Base-by-base conservation (phyloP, 1,284 basidiomycete genomes). In the Boletellus deceptivus region DNA sequence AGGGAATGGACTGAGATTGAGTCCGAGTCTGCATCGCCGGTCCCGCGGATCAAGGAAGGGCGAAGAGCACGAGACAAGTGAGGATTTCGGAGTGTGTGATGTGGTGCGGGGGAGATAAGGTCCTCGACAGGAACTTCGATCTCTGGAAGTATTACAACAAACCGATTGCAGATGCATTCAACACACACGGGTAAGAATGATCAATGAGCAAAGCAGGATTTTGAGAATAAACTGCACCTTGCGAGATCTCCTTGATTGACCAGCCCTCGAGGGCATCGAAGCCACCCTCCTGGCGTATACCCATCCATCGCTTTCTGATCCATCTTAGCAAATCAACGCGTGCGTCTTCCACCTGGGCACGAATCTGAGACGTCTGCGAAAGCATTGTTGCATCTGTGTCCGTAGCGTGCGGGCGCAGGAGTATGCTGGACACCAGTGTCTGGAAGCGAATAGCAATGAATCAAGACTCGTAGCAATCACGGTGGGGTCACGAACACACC, bases 181-280 rank as follows among this genome's bases (percentile, higher is more conserved):
- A 16, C 39, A 43, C 18, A 43, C 14, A 29, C 18, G 5, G 2
- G 31, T 9, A 4, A 24, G 43, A 20, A 25, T 17, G 1, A 35
- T 31, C 14, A 40, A 43, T 41, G 3, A 46, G 36, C 10, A 20
- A n/a, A 27, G 27, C 27, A 6, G 18, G 43, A 27, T 10, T 10
- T 35, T 4, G 38, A 18, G 60, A 43, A 39, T 38, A 43, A 43
- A 27, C 36, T 85, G 52, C 56, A 93, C 91, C 84, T 65, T 90
- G 82, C 31, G 83, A 82, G 41, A 97, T 89, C 62, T 98, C 95
- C 64, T 93, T 88, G 50, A 95, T 68, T 1, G 88, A 84, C 92
- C 93, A 96, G 6, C 79, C 78, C 44, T 96, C 90, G 18, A 98
- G 73, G 5, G 71, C 68, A 42, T 89, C 83, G 61, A 98, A 96